Conservation (phyloP, 139 green algal species). For the Bryopsis sp. region DNA sequence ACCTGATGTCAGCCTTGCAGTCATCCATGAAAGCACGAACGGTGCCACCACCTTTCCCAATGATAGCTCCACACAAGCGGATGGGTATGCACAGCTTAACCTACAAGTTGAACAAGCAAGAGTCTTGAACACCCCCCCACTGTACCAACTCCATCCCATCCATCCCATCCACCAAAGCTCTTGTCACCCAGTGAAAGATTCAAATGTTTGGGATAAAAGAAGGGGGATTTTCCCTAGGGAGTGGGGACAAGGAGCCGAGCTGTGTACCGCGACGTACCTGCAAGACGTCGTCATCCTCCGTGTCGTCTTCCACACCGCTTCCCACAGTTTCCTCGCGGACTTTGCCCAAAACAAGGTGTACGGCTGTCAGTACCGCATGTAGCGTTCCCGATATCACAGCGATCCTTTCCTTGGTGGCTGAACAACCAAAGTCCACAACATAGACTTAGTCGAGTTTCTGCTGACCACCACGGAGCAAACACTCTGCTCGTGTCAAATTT, state of each 20-base stretch:
- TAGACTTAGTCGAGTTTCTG: too few species aligned
- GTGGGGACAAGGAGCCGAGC: too few species aligned
- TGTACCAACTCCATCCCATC: too few species aligned
- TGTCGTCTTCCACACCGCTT: conserved; percentile 1
- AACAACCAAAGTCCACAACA: too few species aligned
- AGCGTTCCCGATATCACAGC: conserved; percentile 34
- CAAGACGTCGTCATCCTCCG: neutral
- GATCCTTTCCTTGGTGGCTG: conserved; percentile 16
- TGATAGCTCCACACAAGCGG: conserved; percentile 50
- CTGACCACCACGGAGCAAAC: too few species aligned
- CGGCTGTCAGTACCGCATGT: conserved; percentile 50
- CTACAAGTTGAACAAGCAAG: conserved; percentile 26
- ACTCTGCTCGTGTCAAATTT: too few species aligned
- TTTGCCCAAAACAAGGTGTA: conserved; percentile 59
- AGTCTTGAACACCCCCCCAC: too few species aligned
- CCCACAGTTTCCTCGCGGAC: conserved; percentile 20
- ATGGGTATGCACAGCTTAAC: conserved; percentile 53
- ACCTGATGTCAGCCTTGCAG: conserved; percentile 46
- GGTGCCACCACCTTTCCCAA: conserved; percentile 52
- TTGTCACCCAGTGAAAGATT: too few species aligned
- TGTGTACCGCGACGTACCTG: too few species aligned
- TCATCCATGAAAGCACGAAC: conserved; percentile 56
- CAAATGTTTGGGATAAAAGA: too few species aligned
- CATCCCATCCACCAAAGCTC: too few species aligned
- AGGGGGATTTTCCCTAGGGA: too few species aligned